Evolutionary conservation across 108 stramenopile species (phyloP).

Genomic region (Schizochytrium sp.): DNA sequence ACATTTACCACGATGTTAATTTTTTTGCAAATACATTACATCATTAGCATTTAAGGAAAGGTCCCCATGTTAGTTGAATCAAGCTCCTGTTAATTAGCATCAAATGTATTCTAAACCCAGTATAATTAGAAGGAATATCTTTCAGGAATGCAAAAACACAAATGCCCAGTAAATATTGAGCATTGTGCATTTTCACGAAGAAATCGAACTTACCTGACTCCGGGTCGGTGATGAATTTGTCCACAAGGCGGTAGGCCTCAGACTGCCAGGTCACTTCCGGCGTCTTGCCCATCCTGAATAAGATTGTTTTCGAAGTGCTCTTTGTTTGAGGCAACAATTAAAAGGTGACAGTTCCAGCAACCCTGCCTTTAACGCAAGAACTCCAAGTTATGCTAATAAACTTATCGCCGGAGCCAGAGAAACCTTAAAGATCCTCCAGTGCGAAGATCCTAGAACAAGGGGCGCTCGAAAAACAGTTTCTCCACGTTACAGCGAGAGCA

Average conservation of each 20-base stretch:
- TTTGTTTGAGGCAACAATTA: too few species aligned
- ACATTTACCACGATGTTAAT: neutral
- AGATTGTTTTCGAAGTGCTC: too few species aligned
- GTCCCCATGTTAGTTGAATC: neutral
- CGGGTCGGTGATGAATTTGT: constrained; percentile 15
- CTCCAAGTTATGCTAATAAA: too few species aligned
- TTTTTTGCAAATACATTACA: neutral
- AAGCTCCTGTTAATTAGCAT: neutral
- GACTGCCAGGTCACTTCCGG: neutral
- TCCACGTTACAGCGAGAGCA: too few species aligned
- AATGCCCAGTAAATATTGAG: constrained; percentile 6
- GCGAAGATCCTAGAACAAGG: too few species aligned
- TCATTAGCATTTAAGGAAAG: neutral
- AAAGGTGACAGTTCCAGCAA: too few species aligned
- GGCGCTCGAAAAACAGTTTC: too few species aligned
- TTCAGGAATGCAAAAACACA: neutral
- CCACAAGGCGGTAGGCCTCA: neutral
- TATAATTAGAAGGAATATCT: neutral
- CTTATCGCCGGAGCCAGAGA: too few species aligned
- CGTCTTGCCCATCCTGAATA: neutral
- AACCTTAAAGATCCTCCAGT: too few species aligned
- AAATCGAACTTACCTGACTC: neutral
- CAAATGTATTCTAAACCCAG: neutral
- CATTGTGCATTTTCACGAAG: neutral
- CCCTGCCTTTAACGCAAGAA: too few species aligned